A percentile compares a stretch with the other conserved stretches of the same genome.
Conservation (phyloP, 352 stramenopile genomes). For the Halophytophthora polymorphica region DNA sequence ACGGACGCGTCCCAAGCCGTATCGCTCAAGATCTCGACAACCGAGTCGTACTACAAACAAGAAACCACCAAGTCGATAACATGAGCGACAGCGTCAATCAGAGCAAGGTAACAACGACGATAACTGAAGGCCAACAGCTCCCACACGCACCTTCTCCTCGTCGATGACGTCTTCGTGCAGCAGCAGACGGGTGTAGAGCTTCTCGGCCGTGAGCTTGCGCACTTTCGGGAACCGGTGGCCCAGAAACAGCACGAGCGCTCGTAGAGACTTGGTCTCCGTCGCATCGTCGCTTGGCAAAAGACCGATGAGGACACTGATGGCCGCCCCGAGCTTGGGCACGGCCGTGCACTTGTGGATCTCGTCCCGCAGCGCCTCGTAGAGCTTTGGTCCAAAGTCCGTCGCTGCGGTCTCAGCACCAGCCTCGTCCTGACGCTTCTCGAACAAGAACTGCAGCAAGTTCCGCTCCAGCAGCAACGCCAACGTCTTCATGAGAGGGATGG, state of each 20-base stretch:
- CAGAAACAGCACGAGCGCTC: slow-evolving; percentile 71
- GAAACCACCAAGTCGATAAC: too few species aligned
- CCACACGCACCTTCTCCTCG: slow-evolving; percentile 50
- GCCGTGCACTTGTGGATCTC: slow-evolving; percentile 63
- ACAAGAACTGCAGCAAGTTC: slow-evolving; percentile 59
- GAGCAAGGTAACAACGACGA: not conserved
- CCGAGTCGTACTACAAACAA: slow-evolving; percentile 49
- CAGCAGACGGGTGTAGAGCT: slow-evolving; percentile 78
- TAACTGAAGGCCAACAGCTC: not conserved
- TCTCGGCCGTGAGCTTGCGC: slow-evolving; percentile 78
- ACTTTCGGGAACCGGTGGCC: slow-evolving; percentile 86
- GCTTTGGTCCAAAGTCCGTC: slow-evolving; percentile 51
- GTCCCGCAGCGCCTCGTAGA: slow-evolving; percentile 63
- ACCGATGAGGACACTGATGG: slow-evolving; percentile 67
- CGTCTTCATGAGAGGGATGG: slow-evolving; percentile 87
- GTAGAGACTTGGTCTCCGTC: slow-evolving; percentile 55
- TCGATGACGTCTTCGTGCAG: slow-evolving; percentile 71
- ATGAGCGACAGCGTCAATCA: too few species aligned
- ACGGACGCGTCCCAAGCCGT: slow-evolving; percentile 81
- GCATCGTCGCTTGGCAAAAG: slow-evolving; percentile 61
- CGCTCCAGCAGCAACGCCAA: slow-evolving; percentile 71
- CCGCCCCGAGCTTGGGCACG: slow-evolving; percentile 66
- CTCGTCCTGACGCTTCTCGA: slow-evolving; percentile 31
- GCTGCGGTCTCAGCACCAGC: slow-evolving; percentile 11
- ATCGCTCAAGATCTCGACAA: slow-evolving; percentile 75